Evolutionary conservation across 139 green algal genomes (phyloP).

Genomic region (Micromonas commoda): DNA sequence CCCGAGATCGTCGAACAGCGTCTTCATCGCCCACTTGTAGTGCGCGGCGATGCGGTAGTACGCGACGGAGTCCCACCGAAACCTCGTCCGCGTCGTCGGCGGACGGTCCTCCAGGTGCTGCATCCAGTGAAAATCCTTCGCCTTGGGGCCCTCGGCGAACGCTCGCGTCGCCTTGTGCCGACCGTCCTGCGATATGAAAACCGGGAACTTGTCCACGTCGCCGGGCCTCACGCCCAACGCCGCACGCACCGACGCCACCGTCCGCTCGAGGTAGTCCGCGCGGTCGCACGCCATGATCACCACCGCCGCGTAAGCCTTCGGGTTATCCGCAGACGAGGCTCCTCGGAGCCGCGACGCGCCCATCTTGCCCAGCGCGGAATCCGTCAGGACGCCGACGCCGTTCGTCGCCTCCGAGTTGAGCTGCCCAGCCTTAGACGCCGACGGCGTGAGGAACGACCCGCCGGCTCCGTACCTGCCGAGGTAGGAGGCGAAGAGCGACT

Average conservation of each 20-base stretch:
- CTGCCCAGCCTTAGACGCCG: too few relatives aligned
- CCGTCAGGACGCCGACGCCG: too few relatives aligned
- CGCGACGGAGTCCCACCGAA: neutral
- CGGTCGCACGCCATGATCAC: slow-evolving; percentile 22
- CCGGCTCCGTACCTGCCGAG: too few relatives aligned
- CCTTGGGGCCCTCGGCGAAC: neutral
- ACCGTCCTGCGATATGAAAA: slow-evolving; percentile 22
- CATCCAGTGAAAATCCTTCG: neutral
- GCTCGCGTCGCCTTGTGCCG: neutral
- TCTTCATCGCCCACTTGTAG: neutral
- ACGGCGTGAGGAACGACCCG: too few relatives aligned
- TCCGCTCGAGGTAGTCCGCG: slow-evolving; percentile 14
- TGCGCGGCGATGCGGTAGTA: slow-evolving; percentile 25
- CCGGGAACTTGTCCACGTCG: slow-evolving; percentile 12
- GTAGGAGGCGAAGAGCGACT: too few relatives aligned
- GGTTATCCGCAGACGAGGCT: neutral
- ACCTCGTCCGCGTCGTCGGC: slow-evolving; percentile 6
- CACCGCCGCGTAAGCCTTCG: neutral
- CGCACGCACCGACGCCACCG: neutral
- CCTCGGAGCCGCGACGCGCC: too few relatives aligned
- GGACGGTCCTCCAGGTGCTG: neutral
- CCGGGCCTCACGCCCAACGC: neutral
- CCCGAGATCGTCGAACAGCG: slow-evolving; percentile 15
- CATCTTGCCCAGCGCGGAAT: too few relatives aligned
- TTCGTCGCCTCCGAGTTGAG: too few relatives aligned